Base-by-base conservation (phyloP, 2,329 filamentous ascomycete species). In the Leptosphaerulina australis region DNA sequence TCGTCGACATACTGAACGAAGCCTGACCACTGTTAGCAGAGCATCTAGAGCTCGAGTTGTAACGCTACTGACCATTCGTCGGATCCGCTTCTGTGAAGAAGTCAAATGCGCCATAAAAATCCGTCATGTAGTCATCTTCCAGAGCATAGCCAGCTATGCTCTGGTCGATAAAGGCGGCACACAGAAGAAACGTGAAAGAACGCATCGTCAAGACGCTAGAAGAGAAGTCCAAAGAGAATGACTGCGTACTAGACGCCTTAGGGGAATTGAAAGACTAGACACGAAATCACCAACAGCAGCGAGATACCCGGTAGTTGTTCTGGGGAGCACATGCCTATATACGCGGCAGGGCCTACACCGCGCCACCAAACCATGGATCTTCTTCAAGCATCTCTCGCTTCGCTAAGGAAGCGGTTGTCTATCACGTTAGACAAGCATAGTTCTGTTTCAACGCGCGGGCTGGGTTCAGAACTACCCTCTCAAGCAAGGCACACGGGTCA, bases 51-150 rank as follows among this genome's bases (percentile, higher is more conserved):
- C 10, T 3, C 6, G 17, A 8, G 4, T 11, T 8, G 11, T 24
- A 12, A 30, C 10, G 6, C 2, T n/a, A 43, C 50, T 30, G 44
- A 68, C 76, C 77, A 37, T 76, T 62, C 2, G 78, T 80, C 0
- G 77, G 78, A 50, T 80, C 78, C 0, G 60, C 35, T 14, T 57
- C 72, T 17, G 71, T 73, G 60, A 74, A 79, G 55, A 77, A 75
- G 31, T 74, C 67, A 59, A 79, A 80, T 25, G 59, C 61, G 53
- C 73, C 65, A 55, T 78, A 79, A 66, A 79, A 80, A 41, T 68
- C 71, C 4, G 66, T 63, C 63, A 71, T 69, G 55, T 75, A 75
- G 36, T 74, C 71, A 55, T 75, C 72, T 50, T 72, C 49, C 20
- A 75, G 51, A 53, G 64, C 66, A 69, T 75, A 75, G 70, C 68